phyloP scores from a whole-genome alignment of 2,329 filamentous ascomycete species.

The Ophiocordyceps sinensis region DNA sequence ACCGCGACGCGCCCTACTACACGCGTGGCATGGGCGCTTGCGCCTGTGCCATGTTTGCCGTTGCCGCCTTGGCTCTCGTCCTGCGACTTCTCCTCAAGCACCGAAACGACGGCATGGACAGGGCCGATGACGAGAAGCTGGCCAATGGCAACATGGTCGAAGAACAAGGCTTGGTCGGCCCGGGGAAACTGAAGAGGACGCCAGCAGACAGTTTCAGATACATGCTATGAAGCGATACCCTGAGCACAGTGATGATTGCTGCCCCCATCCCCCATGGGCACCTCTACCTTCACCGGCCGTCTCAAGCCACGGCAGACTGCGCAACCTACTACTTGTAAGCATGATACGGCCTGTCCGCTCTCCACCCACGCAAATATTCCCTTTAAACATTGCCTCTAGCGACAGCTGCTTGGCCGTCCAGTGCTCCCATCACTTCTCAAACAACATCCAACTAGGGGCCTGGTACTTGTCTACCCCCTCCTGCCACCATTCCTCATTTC shows the following conservation, averaged over 20 bases:
- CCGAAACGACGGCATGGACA: conserved; percentile 33
- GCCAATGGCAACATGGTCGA: conserved; percentile 10
- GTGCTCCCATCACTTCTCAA: conserved; percentile 6
- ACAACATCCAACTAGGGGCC: conserved; percentile 17
- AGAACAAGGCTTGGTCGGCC: conserved; percentile 25
- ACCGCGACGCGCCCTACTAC: conserved; percentile 45
- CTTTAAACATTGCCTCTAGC: too few relatives aligned
- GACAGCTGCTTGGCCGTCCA: neutral
- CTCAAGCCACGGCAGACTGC: too few relatives aligned
- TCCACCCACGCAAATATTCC: too few relatives aligned
- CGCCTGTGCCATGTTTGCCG: conserved; percentile 45
- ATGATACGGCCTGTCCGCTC: too few relatives aligned
- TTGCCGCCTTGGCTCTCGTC: conserved; percentile 38
- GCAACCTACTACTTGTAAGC: neutral
- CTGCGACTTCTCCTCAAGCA: conserved; percentile 38
- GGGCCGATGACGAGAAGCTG: conserved; percentile 12
- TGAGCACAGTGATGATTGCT: neutral
- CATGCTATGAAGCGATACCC: conserved; percentile 22
- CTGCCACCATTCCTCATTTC: conserved; percentile 20
- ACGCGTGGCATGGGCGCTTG: conserved; percentile 47
- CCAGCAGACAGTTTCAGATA: conserved; percentile 24
- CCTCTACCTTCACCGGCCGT: too few relatives aligned
- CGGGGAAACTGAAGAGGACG: conserved; percentile 8
- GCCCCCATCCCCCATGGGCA: too few relatives aligned
- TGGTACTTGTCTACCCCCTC: conserved; percentile 18